These are phyloP conservation scores for Paradendryphiella salina DNA, from an alignment of 2,329 filamentous ascomycete genomes.

Conservation along the genomic window DNA sequence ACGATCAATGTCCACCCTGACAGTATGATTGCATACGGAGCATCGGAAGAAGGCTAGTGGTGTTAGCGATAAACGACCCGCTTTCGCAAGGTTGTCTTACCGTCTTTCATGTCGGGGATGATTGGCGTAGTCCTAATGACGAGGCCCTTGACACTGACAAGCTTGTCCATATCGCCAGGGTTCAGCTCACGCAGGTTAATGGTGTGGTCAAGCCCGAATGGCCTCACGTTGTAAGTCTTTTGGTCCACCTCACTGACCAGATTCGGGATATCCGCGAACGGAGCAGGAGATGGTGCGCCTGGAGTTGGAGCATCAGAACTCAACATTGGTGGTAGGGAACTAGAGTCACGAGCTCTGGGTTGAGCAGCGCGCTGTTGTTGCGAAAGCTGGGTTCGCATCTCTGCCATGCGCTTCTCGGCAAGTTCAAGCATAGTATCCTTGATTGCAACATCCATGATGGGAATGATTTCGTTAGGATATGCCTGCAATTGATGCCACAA, in stretches of 20 bases:
- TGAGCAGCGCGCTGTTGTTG: conserved; percentile 57
- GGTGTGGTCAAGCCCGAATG: conserved; percentile 82
- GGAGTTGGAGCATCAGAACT: conserved; percentile 72
- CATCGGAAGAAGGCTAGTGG: conserved; percentile 87
- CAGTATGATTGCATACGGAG: conserved; percentile 86
- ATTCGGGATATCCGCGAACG: conserved; percentile 64
- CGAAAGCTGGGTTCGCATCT: conserved; percentile 61
- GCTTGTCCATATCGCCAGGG: conserved; percentile 94
- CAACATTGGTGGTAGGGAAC: conserved; percentile 75
- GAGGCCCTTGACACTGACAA: conserved; percentile 91
- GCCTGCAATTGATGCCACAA: conserved; percentile 93
- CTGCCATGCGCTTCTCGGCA: conserved; percentile 76
- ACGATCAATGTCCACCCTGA: conserved; percentile 88
- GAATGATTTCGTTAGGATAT: conserved; percentile 95
- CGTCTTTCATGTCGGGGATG: conserved; percentile 97
- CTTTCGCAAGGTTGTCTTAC: conserved; percentile 36
- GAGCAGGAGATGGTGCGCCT: conserved; percentile 39
- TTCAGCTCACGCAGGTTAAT: conserved; percentile 94
- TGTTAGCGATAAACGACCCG: conserved; percentile 13
- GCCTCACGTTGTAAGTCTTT: conserved; percentile 80
- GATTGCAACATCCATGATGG: conserved; percentile 91
- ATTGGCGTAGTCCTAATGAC: conserved; percentile 95
- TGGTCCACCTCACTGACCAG: conserved; percentile 75
- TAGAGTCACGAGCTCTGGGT: conserved; percentile 55
- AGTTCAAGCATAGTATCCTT: conserved; percentile 93